Evolutionary conservation across 2,329 filamentous ascomycete species (phyloP).

Genomic region (Colletotrichum simmondsii): DNA sequence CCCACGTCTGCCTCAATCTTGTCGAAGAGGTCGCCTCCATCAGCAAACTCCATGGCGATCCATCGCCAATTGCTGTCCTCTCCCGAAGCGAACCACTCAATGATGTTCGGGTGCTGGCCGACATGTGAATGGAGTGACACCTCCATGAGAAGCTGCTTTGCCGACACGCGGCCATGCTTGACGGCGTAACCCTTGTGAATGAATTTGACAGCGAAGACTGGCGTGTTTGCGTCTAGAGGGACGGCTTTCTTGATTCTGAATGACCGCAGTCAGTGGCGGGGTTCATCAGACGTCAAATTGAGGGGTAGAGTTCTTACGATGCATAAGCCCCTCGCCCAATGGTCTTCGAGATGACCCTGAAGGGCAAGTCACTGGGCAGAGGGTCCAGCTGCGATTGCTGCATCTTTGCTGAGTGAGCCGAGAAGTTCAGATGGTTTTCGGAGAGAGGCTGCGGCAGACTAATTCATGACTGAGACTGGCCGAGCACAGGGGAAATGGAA

Average conservation of each 20-base stretch:
- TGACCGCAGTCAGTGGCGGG: constrained; percentile 20
- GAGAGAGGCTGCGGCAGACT: constrained; percentile 11
- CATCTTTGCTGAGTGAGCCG: constrained; percentile 48
- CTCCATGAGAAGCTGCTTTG: constrained; percentile 92
- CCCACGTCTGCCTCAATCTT: constrained; percentile 99
- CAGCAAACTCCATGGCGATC: constrained; percentile 98
- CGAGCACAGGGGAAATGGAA: constrained; percentile 24
- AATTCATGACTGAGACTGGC: constrained; percentile 18
- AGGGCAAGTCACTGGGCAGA: constrained; percentile 85
- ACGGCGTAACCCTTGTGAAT: constrained; percentile 97
- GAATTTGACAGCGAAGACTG: constrained; percentile 96
- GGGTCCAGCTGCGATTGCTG: constrained; percentile 89
- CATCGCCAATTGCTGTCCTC: constrained; percentile 91
- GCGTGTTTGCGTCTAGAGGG: constrained; percentile 73
- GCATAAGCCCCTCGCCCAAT: constrained; percentile 98
- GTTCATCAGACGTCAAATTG: constrained; percentile 1
- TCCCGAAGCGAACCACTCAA: constrained; percentile 89
- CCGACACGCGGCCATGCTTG: constrained; percentile 86
- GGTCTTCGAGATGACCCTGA: constrained; percentile 94
- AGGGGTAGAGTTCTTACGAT: constrained; percentile 69
- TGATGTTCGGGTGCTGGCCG: constrained; percentile 91
- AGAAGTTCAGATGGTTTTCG: constrained; percentile 14
- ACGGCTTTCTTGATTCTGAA: constrained; percentile 91
- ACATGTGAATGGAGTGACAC: constrained; percentile 90
- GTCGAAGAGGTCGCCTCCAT: constrained; percentile 96